Percentiles rank a stretch among this genome's conserved stretches.
Conservation (phyloP, 2,329 filamentous ascomycete genomes). For the Allantophomopsis lycopodina region DNA sequence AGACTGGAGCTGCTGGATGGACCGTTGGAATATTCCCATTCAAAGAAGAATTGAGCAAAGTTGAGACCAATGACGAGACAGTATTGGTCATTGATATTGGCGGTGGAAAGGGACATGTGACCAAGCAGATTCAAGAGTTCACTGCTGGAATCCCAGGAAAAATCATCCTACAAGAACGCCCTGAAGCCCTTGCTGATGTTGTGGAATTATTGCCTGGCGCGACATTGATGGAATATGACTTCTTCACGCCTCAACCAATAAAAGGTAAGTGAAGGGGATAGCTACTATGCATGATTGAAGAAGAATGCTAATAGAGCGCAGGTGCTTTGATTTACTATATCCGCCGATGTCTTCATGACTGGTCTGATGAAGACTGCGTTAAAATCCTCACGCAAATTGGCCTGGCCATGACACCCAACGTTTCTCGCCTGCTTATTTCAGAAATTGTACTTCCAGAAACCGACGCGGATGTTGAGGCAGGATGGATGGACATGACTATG, state of each 20-base stretch:
- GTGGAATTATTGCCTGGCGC: conserved; percentile 6
- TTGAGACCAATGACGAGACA: conserved; percentile 9
- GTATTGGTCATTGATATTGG: conserved; percentile 11
- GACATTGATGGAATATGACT: conserved; percentile 16
- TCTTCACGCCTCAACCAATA: conserved; percentile 20
- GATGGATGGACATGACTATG: conserved; percentile 8
- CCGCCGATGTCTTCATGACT: conserved; percentile 25
- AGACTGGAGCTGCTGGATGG: conserved; percentile 4
- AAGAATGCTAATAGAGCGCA: conserved; percentile 3
- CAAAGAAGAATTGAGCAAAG: conserved; percentile 6
- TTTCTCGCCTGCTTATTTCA: conserved; percentile 8
- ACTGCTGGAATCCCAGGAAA: conserved; percentile 4
- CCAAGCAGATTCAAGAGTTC: conserved; percentile 4
- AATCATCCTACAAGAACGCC: conserved; percentile 11
- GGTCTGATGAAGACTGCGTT: conserved; percentile 18
- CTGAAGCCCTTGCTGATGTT: conserved; percentile 6
- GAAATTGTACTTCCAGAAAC: conserved; percentile 8
- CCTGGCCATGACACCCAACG: conserved; percentile 8
- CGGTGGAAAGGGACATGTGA: conserved; percentile 6
- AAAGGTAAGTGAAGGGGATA: conserved; percentile 5
- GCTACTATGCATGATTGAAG: no score
- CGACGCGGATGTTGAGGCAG: conserved; percentile 2
- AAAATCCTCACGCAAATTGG: conserved; percentile 19
- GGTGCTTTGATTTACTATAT: conserved; percentile 20
- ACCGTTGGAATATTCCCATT: conserved; percentile 11